Evolutionary conservation across 306 rosid genomes (phyloP).

Genomic region (Biancaea sappan): DNA sequence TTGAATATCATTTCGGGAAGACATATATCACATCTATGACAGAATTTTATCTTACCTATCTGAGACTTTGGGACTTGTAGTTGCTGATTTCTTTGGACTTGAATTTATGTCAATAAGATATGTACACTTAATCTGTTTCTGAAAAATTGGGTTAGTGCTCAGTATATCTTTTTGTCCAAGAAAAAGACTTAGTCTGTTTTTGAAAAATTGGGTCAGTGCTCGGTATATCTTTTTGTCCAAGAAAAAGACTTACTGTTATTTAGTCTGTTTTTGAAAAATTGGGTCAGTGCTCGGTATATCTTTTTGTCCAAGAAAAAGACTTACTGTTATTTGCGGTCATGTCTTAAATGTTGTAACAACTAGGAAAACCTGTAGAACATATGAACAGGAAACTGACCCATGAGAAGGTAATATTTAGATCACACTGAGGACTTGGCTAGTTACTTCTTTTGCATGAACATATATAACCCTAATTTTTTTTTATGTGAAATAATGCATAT

Average conservation of each 20-base stretch:
- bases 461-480: not conserved
- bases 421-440: not conserved
- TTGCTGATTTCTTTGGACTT: not conserved
- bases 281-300: not conserved
- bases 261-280: not conserved
- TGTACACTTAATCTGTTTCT: too few relatives aligned
- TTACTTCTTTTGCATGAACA: not conserved
- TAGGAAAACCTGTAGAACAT: not conserved
- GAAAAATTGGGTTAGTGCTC: not conserved
- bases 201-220: not conserved
- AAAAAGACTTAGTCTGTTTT: not conserved
- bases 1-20: not conserved
- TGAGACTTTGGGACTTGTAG: not conserved
- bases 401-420: not conserved
- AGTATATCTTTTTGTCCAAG: not conserved
- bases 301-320: not conserved
- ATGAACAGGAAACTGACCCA: not conserved
- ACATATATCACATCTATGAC: not conserved
- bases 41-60: not conserved
- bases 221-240: not conserved
- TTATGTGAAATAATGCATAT: not conserved
- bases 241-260: not conserved
- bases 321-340: not conserved
- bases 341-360: not conserved
- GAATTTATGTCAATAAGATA: not conserved